phyloP scores from a whole-genome alignment of 2,329 filamentous ascomycete species.

The Clonostachys rhizophaga region DNA sequence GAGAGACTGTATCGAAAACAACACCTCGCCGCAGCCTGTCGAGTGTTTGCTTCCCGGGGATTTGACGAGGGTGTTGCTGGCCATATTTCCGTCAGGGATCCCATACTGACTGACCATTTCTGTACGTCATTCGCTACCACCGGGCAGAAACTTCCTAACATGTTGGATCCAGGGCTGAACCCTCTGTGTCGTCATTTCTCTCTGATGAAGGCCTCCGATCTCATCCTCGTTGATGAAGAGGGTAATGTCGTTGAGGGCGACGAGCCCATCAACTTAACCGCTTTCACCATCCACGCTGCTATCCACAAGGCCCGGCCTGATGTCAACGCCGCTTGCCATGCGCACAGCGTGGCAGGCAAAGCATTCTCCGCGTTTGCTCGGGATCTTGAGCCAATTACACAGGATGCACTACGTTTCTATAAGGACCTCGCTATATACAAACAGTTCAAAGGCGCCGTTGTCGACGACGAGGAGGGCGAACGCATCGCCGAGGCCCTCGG shows the following conservation, averaged over 20 bases:
- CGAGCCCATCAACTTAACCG: conserved; percentile 60
- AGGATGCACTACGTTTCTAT: conserved; percentile 61
- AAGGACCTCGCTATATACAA: conserved; percentile 60
- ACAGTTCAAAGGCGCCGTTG: conserved; percentile 47
- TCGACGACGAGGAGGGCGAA: conserved; percentile 56
- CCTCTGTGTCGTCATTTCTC: conserved; percentile 55
- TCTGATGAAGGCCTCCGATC: conserved; percentile 53
- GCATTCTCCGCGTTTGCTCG: conserved; percentile 62
- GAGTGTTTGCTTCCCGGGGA: conserved; percentile 38
- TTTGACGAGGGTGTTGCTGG: conserved; percentile 59
- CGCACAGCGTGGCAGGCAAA: conserved; percentile 59
- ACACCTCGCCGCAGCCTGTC: conserved; percentile 39
- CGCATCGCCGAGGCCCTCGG: conserved; percentile 61
- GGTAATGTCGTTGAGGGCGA: conserved; percentile 51
- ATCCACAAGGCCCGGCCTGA: conserved; percentile 58
- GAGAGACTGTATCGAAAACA: conserved; percentile 27
- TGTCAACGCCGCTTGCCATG: conserved; percentile 63
- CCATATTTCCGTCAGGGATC: conserved; percentile 61
- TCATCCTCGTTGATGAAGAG: conserved; percentile 56
- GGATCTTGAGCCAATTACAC: conserved; percentile 64
- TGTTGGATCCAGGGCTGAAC: conserved; percentile 36
- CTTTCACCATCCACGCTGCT: conserved; percentile 63
- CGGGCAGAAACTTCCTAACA: no score
- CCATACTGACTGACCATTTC: conserved; percentile 51
- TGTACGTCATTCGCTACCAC: conserved; percentile 29